Evolutionary conservation across 108 stramenopile genomes (phyloP), one percentile per base, ranked within the genome.

Genomic region (Cyclostephanos invisitatus): DNA sequence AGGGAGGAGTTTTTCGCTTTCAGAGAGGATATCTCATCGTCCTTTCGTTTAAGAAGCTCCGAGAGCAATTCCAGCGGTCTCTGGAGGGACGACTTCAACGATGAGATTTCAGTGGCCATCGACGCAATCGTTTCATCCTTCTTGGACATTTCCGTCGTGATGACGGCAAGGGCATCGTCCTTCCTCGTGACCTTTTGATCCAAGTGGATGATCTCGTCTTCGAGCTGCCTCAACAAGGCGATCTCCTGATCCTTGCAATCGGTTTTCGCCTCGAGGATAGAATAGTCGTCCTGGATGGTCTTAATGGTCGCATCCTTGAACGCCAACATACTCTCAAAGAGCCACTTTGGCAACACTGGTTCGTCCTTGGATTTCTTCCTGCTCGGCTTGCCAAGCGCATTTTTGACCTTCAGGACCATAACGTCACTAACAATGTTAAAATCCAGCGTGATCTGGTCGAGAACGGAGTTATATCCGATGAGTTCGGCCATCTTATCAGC

Each of bases 401-500:
- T 46, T 46, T 15, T 46, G 2, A 46, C 17, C 44, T 46, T 46
- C 44, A 46, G 44, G 15, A 17, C 15, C 15, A 46, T 15, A 0
- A 46, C 17, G 44, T 46, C 14, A 46, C 44, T 46, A 46, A 46
- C 44, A 11, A 17, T 46, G 44, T 46, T 46, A 46, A 14, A 1
- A 15, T 46, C 44, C 44, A 46, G 15, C 44, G 17, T 46, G 44
- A 46, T 46, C 15, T 46, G 44, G 15, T 46, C 44, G 14, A 46
- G 12, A 14, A 46, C 44, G 17, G 12, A 14, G 44, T 46, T 46
- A 14, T 15, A 46, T 46, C 0, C 15, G 44, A 46, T 14, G 44
- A 46, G 14, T 35, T 42, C 55, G 21, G 55, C 68, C 38, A 68
- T 17, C 50, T 12, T 20, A 5, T 56, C 51, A 24, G 55, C 68